phyloP scores from a whole-genome alignment of 2,329 filamentous ascomycete species.

The Talaromyces sp. region DNA sequence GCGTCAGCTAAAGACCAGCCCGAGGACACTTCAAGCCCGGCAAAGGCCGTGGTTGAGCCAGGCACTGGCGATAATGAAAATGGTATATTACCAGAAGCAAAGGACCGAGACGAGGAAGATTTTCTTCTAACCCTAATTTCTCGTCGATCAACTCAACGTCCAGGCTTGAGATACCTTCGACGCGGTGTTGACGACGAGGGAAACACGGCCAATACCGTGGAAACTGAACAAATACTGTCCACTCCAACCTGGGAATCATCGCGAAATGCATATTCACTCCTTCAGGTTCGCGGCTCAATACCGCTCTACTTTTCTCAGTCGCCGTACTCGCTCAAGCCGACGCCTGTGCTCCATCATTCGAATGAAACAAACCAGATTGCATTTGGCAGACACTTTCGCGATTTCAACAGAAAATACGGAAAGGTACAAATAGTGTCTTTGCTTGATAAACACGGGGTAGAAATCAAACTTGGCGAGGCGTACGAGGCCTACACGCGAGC shows the following conservation, averaged over 20 bases:
- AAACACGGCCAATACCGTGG: constrained; percentile 80
- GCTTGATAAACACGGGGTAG: constrained; percentile 81
- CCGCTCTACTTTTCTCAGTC: constrained; percentile 93
- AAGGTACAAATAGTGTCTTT: constrained; percentile 72
- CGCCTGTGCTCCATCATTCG: constrained; percentile 76
- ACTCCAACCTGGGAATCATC: constrained; percentile 58
- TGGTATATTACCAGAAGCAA: constrained; percentile 26
- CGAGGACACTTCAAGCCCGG: constrained; percentile 7
- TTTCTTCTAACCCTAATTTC: constrained; percentile 88
- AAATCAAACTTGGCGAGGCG: constrained; percentile 69
- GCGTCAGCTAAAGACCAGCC: constrained; percentile 35
- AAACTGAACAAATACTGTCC: constrained; percentile 91
- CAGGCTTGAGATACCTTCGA: constrained; percentile 82
- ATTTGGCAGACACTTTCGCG: constrained; percentile 71
- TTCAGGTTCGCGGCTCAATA: constrained; percentile 85
- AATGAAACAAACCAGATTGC: constrained; percentile 70
- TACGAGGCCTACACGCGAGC: constrained; percentile 64
- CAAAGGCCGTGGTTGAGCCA: constrained; percentile 19
- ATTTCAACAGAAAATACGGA: constrained; percentile 65
- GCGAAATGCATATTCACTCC: constrained; percentile 68
- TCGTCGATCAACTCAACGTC: constrained; percentile 77
- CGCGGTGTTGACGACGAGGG: constrained; percentile 88
- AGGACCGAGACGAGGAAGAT: constrained; percentile 31
- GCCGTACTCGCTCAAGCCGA: constrained; percentile 86
- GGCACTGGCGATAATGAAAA: constrained; percentile 32